Evolutionary conservation across 257 asterid genomes (phyloP), one percentile per base, ranked within the genome.

Genomic region (Cruciata laevipes): DNA sequence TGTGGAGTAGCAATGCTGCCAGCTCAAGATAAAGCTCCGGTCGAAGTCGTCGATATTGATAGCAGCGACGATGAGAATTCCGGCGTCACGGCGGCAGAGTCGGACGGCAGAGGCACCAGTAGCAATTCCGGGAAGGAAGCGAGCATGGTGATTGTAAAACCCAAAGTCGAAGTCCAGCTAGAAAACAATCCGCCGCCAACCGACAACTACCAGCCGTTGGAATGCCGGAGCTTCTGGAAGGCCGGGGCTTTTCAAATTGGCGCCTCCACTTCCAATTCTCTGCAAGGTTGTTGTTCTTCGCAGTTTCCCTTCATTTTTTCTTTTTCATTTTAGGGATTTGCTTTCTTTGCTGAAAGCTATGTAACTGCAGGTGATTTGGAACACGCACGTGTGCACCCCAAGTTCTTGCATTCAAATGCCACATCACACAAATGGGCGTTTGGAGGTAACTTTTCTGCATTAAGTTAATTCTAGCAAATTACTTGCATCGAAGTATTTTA

Each of bases 381-480:
- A 77, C 98, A 87, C 76, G 96, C 97, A 10, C 95, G 98, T 4
- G 98, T 92, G 71, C 88, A 92, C 77, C 98, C 98, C 6, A 92
- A 87, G 85, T 92, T 89, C 79, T 74, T 92, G 72, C 98, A 92
- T 85, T 83, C 98, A 7, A 89, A 92, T 77, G 97, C 98, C 24
- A 92, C 98, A 62, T 89, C 93, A 56, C 98, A 92, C 75, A 87
- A 86, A 75, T 92, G 98, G 98, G 98, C 97, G 3, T 87, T 92
- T 65, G 98, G 98, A 80, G 98, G 98, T 91, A 70, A 68, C 56
- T 2, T 56, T 52, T 58, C 25, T 69, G 35, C 16, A 24, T 21
- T 40, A n/a, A 42, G 23, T 71, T 63, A 16, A 17, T 65, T 63
- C 53, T 30, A 47, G 49, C 13, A 47, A 57, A 30, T 57, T 42